phyloP scores from a whole-genome alignment of 148 eudicot genomes.

The Dianthus caryophyllus region DNA sequence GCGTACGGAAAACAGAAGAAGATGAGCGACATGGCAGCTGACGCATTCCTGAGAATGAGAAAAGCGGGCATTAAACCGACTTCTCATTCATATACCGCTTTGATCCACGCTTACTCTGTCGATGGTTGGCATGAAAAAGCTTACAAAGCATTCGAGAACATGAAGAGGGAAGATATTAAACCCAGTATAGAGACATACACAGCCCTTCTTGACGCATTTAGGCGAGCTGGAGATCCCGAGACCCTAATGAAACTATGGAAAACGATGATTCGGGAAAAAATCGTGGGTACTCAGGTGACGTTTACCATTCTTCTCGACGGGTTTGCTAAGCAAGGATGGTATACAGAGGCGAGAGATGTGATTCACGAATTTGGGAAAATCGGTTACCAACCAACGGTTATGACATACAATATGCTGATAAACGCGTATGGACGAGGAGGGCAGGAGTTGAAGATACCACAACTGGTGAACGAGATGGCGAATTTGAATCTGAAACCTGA shows the following conservation, averaged over 20 bases:
- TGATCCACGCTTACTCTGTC: slow-evolving; percentile 81
- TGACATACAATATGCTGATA: slow-evolving; percentile 92
- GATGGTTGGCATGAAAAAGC: slow-evolving; percentile 91
- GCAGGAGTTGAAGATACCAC: slow-evolving; percentile 71
- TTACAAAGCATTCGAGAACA: slow-evolving; percentile 58
- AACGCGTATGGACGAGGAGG: slow-evolving; percentile 95
- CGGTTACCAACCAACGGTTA: slow-evolving; percentile 74
- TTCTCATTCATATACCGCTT: slow-evolving; percentile 87
- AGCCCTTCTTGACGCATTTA: slow-evolving; percentile 76
- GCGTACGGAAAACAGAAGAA: slow-evolving; percentile 81
- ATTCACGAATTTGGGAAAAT: slow-evolving; percentile 71
- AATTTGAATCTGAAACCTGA: slow-evolving; percentile 70
- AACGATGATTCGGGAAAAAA: slow-evolving; percentile 63
- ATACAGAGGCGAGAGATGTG: slow-evolving; percentile 81
- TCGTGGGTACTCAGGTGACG: slow-evolving; percentile 75
- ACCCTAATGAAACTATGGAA: slow-evolving; percentile 81
- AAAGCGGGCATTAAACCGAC: slow-evolving; percentile 73
- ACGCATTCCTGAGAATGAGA: slow-evolving; percentile 85
- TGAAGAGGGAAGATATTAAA: slow-evolving; percentile 65
- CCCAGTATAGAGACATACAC: slow-evolving; percentile 92
- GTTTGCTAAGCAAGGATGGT: slow-evolving; percentile 86
- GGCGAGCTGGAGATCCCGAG: slow-evolving; percentile 82
- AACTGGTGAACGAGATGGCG: slow-evolving; percentile 77
- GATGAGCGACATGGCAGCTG: slow-evolving; percentile 88
- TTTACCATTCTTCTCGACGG: slow-evolving; percentile 86